Evolutionary conservation across 163 green algal species (phyloP).

Genomic region (Chlamydomonas reinhardtii): DNA sequence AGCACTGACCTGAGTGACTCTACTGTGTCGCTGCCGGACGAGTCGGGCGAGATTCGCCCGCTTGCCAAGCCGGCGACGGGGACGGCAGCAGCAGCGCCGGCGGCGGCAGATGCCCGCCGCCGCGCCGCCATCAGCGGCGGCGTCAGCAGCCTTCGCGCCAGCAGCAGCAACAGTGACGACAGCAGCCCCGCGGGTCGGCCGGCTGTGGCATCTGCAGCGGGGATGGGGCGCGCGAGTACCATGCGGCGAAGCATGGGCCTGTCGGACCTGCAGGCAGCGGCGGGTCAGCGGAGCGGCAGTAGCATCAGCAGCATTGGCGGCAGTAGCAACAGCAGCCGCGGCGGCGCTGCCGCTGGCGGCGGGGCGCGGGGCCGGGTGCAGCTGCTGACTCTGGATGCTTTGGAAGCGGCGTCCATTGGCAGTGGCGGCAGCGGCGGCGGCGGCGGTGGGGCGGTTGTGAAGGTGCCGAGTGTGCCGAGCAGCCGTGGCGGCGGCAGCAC

Average conservation of each 20-base stretch:
- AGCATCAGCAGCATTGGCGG: not conserved
- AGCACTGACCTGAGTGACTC: not conserved
- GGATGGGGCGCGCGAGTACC: not conserved
- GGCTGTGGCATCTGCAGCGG: not conserved
- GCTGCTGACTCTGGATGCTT: not conserved
- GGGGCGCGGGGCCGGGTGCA: not conserved
- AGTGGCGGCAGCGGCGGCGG: not conserved
- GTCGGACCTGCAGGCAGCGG: not conserved
- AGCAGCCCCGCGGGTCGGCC: not conserved
- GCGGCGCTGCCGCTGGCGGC: not conserved
- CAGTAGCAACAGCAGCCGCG: not conserved
- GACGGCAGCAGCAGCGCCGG: not conserved
- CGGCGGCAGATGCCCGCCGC: not conserved
- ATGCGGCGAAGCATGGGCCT: not conserved
- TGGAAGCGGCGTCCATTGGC: not conserved
- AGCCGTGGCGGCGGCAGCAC: not conserved
- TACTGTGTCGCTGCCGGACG: not conserved
- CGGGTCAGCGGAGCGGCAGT: not conserved
- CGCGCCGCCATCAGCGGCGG: slow-evolving; percentile 16
- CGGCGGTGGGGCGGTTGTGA: not conserved
- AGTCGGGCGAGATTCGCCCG: not conserved
- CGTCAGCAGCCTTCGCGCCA: not conserved
- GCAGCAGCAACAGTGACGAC: not conserved
- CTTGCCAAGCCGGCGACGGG: not conserved
- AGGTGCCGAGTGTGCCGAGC: no score